Conservation (phyloP, 257 asterid species). For the Penstemon davidsonii region DNA sequence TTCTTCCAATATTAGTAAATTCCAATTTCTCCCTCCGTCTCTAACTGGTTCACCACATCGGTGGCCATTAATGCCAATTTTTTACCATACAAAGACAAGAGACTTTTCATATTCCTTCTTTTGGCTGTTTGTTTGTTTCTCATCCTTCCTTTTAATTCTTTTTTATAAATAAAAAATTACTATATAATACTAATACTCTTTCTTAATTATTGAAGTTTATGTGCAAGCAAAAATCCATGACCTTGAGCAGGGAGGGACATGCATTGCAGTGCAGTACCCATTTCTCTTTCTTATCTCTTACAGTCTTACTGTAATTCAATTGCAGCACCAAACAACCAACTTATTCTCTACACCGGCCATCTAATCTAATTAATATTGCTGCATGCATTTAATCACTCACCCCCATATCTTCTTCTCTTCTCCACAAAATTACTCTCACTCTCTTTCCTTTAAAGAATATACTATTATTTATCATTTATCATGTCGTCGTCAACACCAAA, state of each 20-base stretch:
- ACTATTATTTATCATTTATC: too few species aligned
- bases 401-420: too few species aligned
- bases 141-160: constrained; percentile 22
- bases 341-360: too few species aligned
- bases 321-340: neutral
- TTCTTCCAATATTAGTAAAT: neutral
- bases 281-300: constrained; percentile 8
- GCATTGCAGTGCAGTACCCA: constrained; percentile 27
- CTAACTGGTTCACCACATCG: constrained; percentile 54
- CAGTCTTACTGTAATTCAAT: too few species aligned
- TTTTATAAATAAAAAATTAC: neutral
- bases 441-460: neutral
- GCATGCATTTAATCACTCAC: too few species aligned
- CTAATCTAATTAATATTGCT: too few species aligned
- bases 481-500: constrained; percentile 24
- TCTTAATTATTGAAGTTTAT: neutral
- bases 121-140: constrained; percentile 15
- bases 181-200: constrained; percentile 22
- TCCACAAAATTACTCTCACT: neutral
- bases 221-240: neutral
- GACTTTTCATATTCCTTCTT: neutral
- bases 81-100: constrained; percentile 9
- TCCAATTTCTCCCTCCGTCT: constrained; percentile 33
- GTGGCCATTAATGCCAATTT: constrained; percentile 47
- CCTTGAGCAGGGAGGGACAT: constrained; percentile 20